Percentiles rank a stretch among this genome's conserved stretches.
Conservation (phyloP, 179 eudicot genomes). For the Gypsophila paniculata region DNA sequence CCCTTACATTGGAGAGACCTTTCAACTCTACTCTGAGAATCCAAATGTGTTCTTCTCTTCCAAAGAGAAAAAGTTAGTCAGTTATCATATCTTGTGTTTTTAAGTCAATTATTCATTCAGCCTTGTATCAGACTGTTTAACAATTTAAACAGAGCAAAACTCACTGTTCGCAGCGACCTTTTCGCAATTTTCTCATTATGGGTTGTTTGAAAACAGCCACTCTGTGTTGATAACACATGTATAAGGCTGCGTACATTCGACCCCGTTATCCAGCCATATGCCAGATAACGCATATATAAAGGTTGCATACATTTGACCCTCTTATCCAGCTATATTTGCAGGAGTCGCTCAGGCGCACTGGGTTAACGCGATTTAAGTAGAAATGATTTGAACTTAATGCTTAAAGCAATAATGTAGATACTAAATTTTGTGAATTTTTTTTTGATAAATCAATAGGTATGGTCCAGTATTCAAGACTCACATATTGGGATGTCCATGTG, state of each 20-base stretch:
- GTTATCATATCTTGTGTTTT: slow-evolving; percentile 31
- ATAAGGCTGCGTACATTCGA: no score
- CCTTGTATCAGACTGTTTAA: slow-evolving; percentile 28
- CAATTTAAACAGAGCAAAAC: no score
- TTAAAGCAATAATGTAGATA: neutral
- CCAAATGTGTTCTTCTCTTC: slow-evolving; percentile 80
- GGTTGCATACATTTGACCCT: no score
- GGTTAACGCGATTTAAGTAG: no score
- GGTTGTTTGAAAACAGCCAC: no score
- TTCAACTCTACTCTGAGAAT: slow-evolving; percentile 66
- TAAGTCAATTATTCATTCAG: slow-evolving; percentile 33
- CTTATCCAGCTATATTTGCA: no score
- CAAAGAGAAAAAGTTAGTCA: slow-evolving; percentile 56
- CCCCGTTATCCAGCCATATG: no score
- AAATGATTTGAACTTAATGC: no score
- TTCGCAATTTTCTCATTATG: neutral
- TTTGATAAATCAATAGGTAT: slow-evolving; percentile 38
- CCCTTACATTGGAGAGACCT: slow-evolving; percentile 89
- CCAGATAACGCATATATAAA: no score
- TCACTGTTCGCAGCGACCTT: no score
- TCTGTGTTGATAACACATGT: no score
- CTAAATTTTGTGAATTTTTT: neutral
- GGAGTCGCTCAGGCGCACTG: no score
- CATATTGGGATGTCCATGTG: slow-evolving; percentile 89
- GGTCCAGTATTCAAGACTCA: slow-evolving; percentile 80